Percentiles rank a stretch among this genome's conserved stretches.
These are phyloP conservation scores for Phaffia australis DNA, from an alignment of 768 basidiomycete species.

Conservation along the genomic window DNA sequence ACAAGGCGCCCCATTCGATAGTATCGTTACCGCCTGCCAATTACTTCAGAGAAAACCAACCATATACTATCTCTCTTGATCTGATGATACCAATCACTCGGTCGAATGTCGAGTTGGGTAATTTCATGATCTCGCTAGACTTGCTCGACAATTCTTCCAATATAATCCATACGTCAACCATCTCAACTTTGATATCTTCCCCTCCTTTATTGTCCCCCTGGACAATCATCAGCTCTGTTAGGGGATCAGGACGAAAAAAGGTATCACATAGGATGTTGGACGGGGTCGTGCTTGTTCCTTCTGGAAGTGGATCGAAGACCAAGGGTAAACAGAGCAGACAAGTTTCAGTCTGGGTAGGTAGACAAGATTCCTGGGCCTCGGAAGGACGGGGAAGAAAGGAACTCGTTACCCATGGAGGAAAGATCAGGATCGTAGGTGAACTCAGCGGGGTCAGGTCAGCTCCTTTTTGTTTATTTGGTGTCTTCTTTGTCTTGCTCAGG, in stretches of 20 bases:
- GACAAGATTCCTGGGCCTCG: constrained; percentile 13
- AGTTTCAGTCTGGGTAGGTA: constrained; percentile 6
- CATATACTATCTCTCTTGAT: constrained; percentile 7
- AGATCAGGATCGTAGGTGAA: constrained; percentile 15
- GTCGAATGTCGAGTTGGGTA: constrained; percentile 15
- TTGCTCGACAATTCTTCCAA: not conserved
- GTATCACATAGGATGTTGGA: constrained; percentile 15
- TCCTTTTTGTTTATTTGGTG: not conserved
- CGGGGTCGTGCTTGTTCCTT: constrained; percentile 8
- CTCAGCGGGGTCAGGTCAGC: constrained; percentile 15
- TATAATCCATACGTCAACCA: not conserved
- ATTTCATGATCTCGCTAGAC: constrained; percentile 12
- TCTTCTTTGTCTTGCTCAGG: not conserved
- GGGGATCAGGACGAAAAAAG: not conserved
- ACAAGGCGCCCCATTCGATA: constrained; percentile 1
- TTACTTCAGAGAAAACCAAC: constrained; percentile 13
- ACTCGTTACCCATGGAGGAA: constrained; percentile 9
- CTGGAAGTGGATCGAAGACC: not conserved
- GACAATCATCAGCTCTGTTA: constrained; percentile 2
- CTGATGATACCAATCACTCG: constrained; percentile 5
- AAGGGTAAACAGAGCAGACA: not conserved
- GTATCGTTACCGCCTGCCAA: not conserved
- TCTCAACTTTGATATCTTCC: constrained; percentile 8
- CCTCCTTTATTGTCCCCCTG: not conserved
- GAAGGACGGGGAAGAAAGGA: constrained; percentile 5